phyloP scores from a whole-genome alignment of 176 grass and related monocot genomes.

The Oryza longistaminata region DNA sequence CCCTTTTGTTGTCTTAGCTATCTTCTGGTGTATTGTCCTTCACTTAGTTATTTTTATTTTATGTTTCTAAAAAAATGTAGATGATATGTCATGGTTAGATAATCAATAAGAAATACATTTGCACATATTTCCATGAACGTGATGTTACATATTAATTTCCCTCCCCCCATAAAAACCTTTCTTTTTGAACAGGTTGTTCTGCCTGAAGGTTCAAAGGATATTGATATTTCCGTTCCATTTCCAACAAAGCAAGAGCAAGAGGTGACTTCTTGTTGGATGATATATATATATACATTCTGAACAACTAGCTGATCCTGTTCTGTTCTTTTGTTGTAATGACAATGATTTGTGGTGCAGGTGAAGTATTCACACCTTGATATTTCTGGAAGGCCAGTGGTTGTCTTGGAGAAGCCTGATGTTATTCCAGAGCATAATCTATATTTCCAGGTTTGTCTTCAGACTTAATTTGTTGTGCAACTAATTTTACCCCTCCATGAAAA shows the following conservation, averaged over 20 bases:
- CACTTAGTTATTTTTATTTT: background rate
- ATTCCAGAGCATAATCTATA: slow-evolving; percentile 93
- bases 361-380: slow-evolving; percentile 98
- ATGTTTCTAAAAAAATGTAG: background rate
- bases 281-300: too few relatives aligned
- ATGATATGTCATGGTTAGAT: background rate
- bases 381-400: slow-evolving; percentile 80
- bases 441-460: slow-evolving; percentile 71
- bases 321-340: slow-evolving; percentile 36
- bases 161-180: slow-evolving; percentile 17
- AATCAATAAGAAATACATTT: background rate
- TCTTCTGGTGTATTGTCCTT: background rate
- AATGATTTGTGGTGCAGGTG: slow-evolving; percentile 57
- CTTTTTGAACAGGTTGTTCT: slow-evolving; percentile 65
- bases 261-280: slow-evolving; percentile 42
- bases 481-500: background rate
- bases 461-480: background rate
- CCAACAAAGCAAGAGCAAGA: slow-evolving; percentile 72
- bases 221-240: slow-evolving; percentile 76
- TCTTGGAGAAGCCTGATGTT: slow-evolving; percentile 88
- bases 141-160: background rate
- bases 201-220: slow-evolving; percentile 96
- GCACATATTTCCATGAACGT: background rate
- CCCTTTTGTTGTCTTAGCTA: background rate
- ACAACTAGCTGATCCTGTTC: slow-evolving; percentile 6